Evolutionary conservation across 1,139 yeast species (phyloP).

Genomic region (Sugiyamaella castrensis): DNA sequence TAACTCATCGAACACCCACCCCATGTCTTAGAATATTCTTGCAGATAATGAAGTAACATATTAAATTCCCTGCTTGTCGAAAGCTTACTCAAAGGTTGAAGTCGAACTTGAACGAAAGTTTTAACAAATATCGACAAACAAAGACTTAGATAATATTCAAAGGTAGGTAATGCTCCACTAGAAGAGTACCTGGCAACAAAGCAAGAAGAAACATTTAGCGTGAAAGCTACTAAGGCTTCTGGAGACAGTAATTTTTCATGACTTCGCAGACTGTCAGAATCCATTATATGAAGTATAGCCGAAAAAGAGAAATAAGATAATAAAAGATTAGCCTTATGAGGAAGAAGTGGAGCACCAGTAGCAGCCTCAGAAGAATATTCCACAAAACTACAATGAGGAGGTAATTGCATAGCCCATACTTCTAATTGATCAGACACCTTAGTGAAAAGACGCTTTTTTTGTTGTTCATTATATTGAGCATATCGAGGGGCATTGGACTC

Average conservation of each 20-base stretch:
- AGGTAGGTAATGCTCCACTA: conserved; percentile 18
- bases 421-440: conserved; percentile 13
- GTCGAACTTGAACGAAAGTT: conserved; percentile 12
- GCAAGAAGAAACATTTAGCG: conserved; percentile 14
- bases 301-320: conserved; percentile 17
- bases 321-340: conserved; percentile 22
- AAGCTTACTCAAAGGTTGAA: conserved; percentile 6
- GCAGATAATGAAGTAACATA: conserved; percentile 16
- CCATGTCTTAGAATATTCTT: conserved; percentile 20
- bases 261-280: conserved; percentile 8
- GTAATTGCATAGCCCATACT: conserved; percentile 18
- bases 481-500: conserved; percentile 20
- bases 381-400: conserved; percentile 16
- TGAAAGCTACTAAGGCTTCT: conserved; percentile 12
- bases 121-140: conserved; percentile 17
- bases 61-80: conserved; percentile 15
- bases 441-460: conserved; percentile 10
- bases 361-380: conserved; percentile 10
- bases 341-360: conserved; percentile 13
- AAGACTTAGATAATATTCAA: conserved; percentile 22
- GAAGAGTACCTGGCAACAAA: conserved; percentile 6
- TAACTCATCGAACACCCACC: conserved; percentile 19
- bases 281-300: conserved; percentile 15
- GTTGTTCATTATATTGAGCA: conserved; percentile 8
- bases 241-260: conserved; percentile 11